These are phyloP conservation scores for Phytopythium montanum DNA, from an alignment of 352 stramenopile species.

Conservation along the genomic window DNA sequence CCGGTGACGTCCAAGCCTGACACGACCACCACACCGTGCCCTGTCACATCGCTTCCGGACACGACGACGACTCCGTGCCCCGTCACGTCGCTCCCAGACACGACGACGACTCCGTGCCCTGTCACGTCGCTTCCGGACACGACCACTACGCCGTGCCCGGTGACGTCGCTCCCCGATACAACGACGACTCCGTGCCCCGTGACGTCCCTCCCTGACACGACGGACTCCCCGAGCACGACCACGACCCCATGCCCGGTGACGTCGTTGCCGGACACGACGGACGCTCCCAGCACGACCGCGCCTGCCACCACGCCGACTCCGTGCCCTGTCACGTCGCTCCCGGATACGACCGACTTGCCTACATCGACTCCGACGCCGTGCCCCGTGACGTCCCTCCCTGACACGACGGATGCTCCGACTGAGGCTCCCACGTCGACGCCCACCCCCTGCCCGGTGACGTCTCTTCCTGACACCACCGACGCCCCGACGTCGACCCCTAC, in stretches of 20 bases:
- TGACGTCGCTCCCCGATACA: neutral
- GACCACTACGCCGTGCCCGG: neutral
- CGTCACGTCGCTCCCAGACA: neutral
- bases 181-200: neutral
- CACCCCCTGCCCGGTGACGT: neutral
- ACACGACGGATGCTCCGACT: neutral
- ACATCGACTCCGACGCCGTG: neutral
- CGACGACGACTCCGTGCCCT: neutral
- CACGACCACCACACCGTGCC: conserved; percentile 3
- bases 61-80: neutral
- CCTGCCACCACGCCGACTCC: conserved; percentile 9
- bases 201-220: neutral
- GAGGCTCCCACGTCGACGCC: neutral
- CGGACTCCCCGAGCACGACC: neutral
- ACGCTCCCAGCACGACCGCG: conserved; percentile 5
- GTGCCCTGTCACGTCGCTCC: conserved; percentile 8
- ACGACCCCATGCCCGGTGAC: neutral
- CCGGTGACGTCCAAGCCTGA: too few species aligned
- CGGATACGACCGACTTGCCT: conserved; percentile 8
- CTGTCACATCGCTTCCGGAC: conserved; percentile 10
- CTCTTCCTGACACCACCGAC: conserved; percentile 7
- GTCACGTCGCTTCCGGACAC: conserved; percentile 9
- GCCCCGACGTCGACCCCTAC: neutral
- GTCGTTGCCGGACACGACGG: conserved; percentile 8
- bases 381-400: neutral